Conservation (phyloP, 2,329 filamentous ascomycete species). For the Apiospora pterosperma region DNA sequence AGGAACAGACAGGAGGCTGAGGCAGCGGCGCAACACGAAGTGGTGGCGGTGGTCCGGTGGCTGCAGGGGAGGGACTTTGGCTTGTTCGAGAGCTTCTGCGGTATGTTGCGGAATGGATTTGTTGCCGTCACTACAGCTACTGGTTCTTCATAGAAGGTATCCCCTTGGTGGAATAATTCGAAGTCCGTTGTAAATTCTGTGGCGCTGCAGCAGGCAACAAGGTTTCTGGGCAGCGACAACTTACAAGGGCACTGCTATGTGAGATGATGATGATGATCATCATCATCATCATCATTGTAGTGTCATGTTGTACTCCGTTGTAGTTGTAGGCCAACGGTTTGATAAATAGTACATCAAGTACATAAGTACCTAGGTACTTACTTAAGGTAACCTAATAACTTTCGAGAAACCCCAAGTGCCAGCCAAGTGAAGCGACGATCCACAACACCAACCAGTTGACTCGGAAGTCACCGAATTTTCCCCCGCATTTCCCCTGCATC, state of each 20-base stretch:
- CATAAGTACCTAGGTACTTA: too few relatives aligned
- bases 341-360: too few relatives aligned
- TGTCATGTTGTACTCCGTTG: too few relatives aligned
- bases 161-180: too few relatives aligned
- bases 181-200: too few relatives aligned
- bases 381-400: too few relatives aligned
- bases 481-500: neutral
- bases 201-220: neutral
- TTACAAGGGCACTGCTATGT: too few relatives aligned
- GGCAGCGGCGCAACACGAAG: constrained; percentile 24
- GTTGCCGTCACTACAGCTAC: neutral
- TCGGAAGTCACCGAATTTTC: neutral
- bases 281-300: too few relatives aligned
- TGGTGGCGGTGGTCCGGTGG: constrained; percentile 62
- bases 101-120: constrained; percentile 52
- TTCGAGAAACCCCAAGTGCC: neutral
- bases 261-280: neutral
- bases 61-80: constrained; percentile 69
- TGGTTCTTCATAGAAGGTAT: neutral
- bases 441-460: neutral
- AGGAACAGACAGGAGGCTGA: constrained; percentile 16
- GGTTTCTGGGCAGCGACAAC: neutral
- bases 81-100: constrained; percentile 84
- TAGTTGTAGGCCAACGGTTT: too few relatives aligned
- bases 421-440: neutral